phyloP scores from a whole-genome alignment of 495 filamentous ascomycete genomes.

The Aspergillus sclerotiicarbonarius region DNA sequence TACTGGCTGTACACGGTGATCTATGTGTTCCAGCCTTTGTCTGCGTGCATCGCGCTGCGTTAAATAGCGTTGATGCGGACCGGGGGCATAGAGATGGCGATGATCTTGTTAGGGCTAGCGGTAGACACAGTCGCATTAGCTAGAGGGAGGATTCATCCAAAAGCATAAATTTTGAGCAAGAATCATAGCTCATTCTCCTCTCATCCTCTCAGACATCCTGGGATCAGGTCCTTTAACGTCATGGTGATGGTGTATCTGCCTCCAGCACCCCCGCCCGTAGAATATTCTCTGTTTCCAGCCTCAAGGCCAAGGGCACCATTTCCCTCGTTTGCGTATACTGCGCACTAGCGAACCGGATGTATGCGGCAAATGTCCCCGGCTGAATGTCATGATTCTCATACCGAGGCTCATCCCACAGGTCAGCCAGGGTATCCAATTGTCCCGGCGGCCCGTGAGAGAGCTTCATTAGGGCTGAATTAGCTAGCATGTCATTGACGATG shows the following conservation, averaged over 20 bases:
- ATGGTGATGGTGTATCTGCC: too few species aligned
- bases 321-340: conserved; percentile 2
- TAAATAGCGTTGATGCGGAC: neutral
- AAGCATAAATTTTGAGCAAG: too few species aligned
- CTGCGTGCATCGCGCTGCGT: neutral
- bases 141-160: too few species aligned
- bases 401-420: conserved; percentile 3
- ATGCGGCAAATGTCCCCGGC: conserved; percentile 2
- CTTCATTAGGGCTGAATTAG: conserved; percentile 3
- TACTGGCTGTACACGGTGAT: conserved; percentile 4
- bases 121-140: neutral
- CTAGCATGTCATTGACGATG: neutral
- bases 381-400: conserved; percentile 3
- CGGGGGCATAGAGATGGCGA: neutral
- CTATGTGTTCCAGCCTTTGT: neutral
- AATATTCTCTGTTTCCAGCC: neutral
- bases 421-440: neutral
- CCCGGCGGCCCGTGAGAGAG: neutral
- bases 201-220: too few species aligned
- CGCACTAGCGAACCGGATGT: neutral
- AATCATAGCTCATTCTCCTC: too few species aligned
- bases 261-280: neutral
- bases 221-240: too few species aligned
- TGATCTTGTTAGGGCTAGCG: too few species aligned
- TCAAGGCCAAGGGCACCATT: neutral